Conservation (phyloP, 306 rosid species). For the Prunus armeniaca region DNA sequence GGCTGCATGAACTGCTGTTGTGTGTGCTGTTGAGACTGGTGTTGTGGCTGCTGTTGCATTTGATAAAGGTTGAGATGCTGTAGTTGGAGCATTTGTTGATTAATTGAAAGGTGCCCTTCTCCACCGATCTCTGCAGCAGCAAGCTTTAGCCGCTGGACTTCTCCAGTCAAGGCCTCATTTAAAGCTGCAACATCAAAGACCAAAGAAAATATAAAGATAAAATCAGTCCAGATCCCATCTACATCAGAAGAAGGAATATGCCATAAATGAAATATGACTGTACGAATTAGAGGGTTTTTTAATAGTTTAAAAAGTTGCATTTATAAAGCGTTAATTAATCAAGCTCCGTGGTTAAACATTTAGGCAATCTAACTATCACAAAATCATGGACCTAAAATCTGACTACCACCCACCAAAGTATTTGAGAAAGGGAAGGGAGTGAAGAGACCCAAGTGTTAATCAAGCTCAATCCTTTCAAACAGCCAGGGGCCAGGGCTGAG, state of each 20-base stretch:
- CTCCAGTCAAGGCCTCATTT: slow-evolving; percentile 72
- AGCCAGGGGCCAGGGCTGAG: not conserved
- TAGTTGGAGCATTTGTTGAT: slow-evolving; percentile 52
- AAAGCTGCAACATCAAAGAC: slow-evolving; percentile 49
- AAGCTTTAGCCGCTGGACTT: slow-evolving; percentile 63
- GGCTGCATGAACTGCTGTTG: slow-evolving; percentile 29
- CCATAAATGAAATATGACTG: not conserved
- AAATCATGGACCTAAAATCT: not conserved
- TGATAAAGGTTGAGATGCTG: slow-evolving; percentile 50
- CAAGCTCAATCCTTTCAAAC: not conserved
- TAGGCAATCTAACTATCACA: not conserved
- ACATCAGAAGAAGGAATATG: not conserved
- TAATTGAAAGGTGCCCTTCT: slow-evolving; percentile 48
- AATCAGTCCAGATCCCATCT: slow-evolving; percentile 5
- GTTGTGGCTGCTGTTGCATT: slow-evolving; percentile 28
- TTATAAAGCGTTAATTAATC: not conserved
- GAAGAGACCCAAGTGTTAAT: not conserved
- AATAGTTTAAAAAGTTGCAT: no score
- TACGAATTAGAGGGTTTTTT: not conserved
- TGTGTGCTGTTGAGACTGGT: slow-evolving; percentile 33
- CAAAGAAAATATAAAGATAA: not conserved
- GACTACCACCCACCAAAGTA: not conserved
- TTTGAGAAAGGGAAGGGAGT: not conserved
- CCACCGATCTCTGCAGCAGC: slow-evolving; percentile 54
- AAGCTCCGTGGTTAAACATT: not conserved